Conservation (phyloP, 164 flowering plant genomes). For the Houttuynia cordata region DNA sequence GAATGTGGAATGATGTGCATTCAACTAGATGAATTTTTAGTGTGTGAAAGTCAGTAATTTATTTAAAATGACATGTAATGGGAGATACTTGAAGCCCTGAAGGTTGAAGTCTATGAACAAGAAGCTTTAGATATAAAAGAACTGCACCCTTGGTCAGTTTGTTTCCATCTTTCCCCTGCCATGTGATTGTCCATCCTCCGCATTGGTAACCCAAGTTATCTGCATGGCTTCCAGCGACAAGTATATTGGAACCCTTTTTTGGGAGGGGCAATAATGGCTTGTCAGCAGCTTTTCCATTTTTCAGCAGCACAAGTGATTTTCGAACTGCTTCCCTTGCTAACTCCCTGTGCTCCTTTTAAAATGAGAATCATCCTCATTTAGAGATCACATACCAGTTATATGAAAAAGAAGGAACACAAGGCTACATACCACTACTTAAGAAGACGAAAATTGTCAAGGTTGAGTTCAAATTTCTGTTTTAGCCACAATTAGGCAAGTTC, state of each 20-base stretch:
- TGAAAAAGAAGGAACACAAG: not conserved
- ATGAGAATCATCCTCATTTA: not conserved
- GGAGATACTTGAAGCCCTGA: too few species aligned
- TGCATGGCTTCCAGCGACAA: slow-evolving; percentile 26
- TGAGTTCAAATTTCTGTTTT: too few species aligned
- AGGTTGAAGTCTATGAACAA: too few species aligned
- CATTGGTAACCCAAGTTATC: slow-evolving; percentile 27
- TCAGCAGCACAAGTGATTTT: slow-evolving; percentile 22
- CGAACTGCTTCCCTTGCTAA: slow-evolving; percentile 31
- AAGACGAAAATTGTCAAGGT: too few species aligned
- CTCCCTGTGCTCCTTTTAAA: slow-evolving; percentile 23
- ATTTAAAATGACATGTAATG: too few species aligned
- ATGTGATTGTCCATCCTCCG: slow-evolving; percentile 26
- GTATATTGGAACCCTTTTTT: slow-evolving; percentile 23
- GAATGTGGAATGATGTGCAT: too few species aligned
- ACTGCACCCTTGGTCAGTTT: slow-evolving; percentile 13
- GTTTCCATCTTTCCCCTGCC: slow-evolving; percentile 24
- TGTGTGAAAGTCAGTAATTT: not conserved
- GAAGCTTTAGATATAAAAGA: too few species aligned
- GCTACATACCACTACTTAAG: not conserved
- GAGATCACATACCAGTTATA: not conserved
- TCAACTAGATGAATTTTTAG: slow-evolving; percentile 4
- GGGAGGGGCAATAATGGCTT: slow-evolving; percentile 23
- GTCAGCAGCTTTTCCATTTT: slow-evolving; percentile 17
- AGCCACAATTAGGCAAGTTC: too few species aligned